Conservation (phyloP, 106 monocot species). For the Vanilla planifolia region DNA sequence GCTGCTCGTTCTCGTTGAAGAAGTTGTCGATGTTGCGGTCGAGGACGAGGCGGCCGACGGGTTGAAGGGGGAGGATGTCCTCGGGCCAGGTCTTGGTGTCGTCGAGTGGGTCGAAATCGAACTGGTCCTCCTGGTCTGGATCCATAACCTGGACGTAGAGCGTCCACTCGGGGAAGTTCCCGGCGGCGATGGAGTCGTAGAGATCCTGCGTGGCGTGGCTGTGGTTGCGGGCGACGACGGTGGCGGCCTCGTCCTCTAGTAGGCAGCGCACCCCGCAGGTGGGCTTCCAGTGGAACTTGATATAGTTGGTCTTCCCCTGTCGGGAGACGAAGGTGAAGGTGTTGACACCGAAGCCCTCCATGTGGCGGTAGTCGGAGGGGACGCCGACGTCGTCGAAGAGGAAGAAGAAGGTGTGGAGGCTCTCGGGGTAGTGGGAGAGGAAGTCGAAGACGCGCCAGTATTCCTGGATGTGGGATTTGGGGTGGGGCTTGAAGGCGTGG, state of each 20-base stretch:
- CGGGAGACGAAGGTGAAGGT: conserved; percentile 74
- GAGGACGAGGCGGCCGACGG: conserved; percentile 70
- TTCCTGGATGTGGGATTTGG: conserved; percentile 79
- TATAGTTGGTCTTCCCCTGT: conserved; percentile 53
- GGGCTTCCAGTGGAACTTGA: conserved; percentile 90
- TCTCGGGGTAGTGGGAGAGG: conserved; percentile 70
- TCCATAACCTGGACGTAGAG: conserved; percentile 74
- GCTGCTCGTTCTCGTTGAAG: conserved; percentile 79
- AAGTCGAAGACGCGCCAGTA: conserved; percentile 91
- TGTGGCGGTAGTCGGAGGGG: conserved; percentile 73
- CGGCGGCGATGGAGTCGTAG: conserved; percentile 75
- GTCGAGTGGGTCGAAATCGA: conserved; percentile 82
- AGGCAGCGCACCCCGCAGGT: conserved; percentile 62
- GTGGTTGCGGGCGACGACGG: conserved; percentile 58
- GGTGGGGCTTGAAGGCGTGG: conserved; percentile 88
- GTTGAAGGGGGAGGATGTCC: conserved; percentile 68
- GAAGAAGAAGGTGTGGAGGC: conserved; percentile 92
- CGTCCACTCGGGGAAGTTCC: conserved; percentile 90
- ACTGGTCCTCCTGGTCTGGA: conserved; percentile 58
- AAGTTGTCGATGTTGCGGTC: conserved; percentile 90
- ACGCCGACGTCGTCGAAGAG: conserved; percentile 91
- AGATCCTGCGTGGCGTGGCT: conserved; percentile 90
- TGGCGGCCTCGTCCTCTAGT: conserved; percentile 60
- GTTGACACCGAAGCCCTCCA: conserved; percentile 92
- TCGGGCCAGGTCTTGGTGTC: conserved; percentile 97